A percentile compares a stretch with the other conserved stretches of the same genome.
phyloP scores from a whole-genome alignment of 805 yeast genomes.

The Wickerhamiella azyma region DNA sequence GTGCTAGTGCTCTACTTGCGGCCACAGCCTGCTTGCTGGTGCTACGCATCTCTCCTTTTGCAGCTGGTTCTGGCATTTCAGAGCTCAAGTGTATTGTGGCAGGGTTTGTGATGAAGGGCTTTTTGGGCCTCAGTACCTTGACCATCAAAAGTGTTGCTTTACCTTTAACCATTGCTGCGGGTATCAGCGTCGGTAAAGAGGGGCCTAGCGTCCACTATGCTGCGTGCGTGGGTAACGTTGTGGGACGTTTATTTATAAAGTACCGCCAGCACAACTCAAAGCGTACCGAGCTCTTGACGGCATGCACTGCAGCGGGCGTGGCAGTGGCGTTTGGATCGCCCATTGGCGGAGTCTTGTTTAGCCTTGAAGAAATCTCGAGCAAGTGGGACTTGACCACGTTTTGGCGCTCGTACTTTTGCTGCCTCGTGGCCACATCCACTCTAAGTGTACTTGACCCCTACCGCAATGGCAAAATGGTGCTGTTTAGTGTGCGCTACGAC shows the following conservation, averaged over 20 bases:
- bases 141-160: constrained; percentile 63
- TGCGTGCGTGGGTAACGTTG: constrained; percentile 81
- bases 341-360: constrained; percentile 81
- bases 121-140: constrained; percentile 60
- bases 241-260: constrained; percentile 40
- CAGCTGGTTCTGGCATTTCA: constrained; percentile 96
- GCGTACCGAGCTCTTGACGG: constrained; percentile 52
- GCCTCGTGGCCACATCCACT: constrained; percentile 73
- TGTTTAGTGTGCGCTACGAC: constrained; percentile 84
- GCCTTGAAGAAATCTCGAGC: constrained; percentile 79
- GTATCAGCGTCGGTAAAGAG: constrained; percentile 89
- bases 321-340: constrained; percentile 67
- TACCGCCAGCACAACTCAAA: constrained; percentile 26
- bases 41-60: constrained; percentile 61
- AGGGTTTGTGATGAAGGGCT: constrained; percentile 71
- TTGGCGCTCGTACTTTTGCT: constrained; percentile 86
- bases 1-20: constrained; percentile 49
- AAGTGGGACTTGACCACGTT: constrained; percentile 63
- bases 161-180: constrained; percentile 87
- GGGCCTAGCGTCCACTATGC: constrained; percentile 99
- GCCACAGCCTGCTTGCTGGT: constrained; percentile 55
- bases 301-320: constrained; percentile 95
- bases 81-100: constrained; percentile 91
- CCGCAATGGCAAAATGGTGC: constrained; percentile 83
- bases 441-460: constrained; percentile 78